Evolutionary conservation across 2,329 filamentous ascomycete species (phyloP), one percentile per base, ranked within the genome.

Genomic region (Alternaria sp.): DNA sequence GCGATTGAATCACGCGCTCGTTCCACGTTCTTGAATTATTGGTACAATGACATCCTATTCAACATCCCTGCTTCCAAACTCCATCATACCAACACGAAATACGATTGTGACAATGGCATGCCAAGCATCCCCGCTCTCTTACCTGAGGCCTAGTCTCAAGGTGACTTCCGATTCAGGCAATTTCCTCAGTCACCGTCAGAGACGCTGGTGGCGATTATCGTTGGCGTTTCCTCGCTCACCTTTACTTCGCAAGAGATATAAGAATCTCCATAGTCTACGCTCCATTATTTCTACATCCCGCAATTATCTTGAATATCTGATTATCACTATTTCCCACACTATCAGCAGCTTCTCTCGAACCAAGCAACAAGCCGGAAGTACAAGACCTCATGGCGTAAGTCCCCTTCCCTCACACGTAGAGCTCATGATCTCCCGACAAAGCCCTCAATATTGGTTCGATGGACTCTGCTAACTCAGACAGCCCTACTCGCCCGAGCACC

Each of bases 381-480:
- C 20, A 8, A 15, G 30, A 56, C 25, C 51, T 20, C 21, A 68
- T 66, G 63, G 58, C 55, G 63, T 66, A 55, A 60, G 65, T 63
- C 43, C 15, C 45, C 10, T 14, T 7, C 23, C 21, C 12, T 44
- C 33, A 5, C 25, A 41, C 7, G 7, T 10, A 23, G 6, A 15
- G 3, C 15, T 15, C 0, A 11, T 6, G 3, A n/a, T 18, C 14
- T 37, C 37, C 18, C 23, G 55, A 6, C 6, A 15, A 18, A 45
- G 3, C 20, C 21, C 47, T n/a, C 26, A 15, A 23, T 60, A 46
- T 51, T 33, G 12, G 33, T 54, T n/a, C 41, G 11, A 56, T 28
- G 41, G 51, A 25, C 30, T 25, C 33, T 25, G 45, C 58, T 68
- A 45, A 68, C 30, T 25, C 14, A 14, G 21, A 14, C 21, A 67